Percentiles rank a stretch among this genome's conserved stretches.
These are phyloP conservation scores for Phytophthora foliorum DNA, from an alignment of 352 stramenopile genomes.

Conservation along the genomic window DNA sequence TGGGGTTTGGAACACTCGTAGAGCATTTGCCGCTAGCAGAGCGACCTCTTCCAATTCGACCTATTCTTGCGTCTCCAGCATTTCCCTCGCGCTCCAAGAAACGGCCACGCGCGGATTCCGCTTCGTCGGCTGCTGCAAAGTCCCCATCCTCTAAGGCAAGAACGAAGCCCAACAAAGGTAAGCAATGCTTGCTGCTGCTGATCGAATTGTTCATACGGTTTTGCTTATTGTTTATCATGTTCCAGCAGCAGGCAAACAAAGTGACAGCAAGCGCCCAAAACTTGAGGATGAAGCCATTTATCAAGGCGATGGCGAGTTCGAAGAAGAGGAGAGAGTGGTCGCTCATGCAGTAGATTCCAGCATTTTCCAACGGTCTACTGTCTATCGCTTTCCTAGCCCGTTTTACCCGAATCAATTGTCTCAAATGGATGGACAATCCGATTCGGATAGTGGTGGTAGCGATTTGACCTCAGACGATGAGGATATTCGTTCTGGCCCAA, in stretches of 20 bases:
- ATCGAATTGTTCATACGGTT: neutral
- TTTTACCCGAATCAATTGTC: slow-evolving; percentile 26
- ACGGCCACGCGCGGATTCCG: slow-evolving; percentile 62
- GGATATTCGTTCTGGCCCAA: slow-evolving; percentile 51
- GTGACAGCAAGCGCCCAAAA: slow-evolving; percentile 38
- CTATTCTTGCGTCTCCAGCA: slow-evolving; percentile 73
- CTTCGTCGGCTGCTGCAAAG: slow-evolving; percentile 39
- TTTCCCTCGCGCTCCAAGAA: slow-evolving; percentile 83
- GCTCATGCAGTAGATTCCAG: neutral
- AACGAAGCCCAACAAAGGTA: slow-evolving; percentile 32
- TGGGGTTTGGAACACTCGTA: slow-evolving; percentile 86
- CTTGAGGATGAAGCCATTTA: slow-evolving; percentile 45
- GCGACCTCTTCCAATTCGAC: slow-evolving; percentile 72
- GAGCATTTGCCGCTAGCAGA: slow-evolving; percentile 73
- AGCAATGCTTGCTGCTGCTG: neutral
- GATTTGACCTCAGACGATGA: slow-evolving; percentile 61
- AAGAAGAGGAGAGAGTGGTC: slow-evolving; percentile 19
- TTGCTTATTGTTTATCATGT: slow-evolving; percentile 5
- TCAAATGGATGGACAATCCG: slow-evolving; percentile 70
- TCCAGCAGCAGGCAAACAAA: slow-evolving; percentile 6
- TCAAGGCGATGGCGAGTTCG: slow-evolving; percentile 60
- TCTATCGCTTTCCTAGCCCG: slow-evolving; percentile 39
- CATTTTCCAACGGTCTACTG: slow-evolving; percentile 54
- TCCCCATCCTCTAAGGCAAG: slow-evolving; percentile 29
- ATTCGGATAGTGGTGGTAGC: slow-evolving; percentile 65